Percentiles rank a stretch among this genome's conserved stretches.
Conservation (phyloP, 257 asterid species). For the Gynochthodes officinalis region DNA sequence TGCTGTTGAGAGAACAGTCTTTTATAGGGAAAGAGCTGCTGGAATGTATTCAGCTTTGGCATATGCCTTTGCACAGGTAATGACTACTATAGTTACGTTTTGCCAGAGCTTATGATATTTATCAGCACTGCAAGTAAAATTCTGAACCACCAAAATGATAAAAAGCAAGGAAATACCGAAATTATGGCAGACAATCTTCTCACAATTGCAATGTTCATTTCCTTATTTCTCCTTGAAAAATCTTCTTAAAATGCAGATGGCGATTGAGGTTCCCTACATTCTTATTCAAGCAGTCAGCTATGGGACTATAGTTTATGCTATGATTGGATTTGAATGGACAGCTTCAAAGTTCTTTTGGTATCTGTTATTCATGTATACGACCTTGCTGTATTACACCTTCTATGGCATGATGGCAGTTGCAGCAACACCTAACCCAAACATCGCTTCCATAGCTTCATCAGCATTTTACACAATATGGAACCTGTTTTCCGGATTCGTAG, state of each 20-base stretch:
- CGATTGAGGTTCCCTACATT: constrained; percentile 37
- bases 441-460: constrained; percentile 57
- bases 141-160: too few relatives aligned
- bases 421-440: constrained; percentile 64
- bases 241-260: constrained; percentile 6
- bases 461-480: constrained; percentile 60
- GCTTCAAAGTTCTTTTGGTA: constrained; percentile 56
- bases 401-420: constrained; percentile 86
- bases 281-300: constrained; percentile 50
- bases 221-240: too few relatives aligned
- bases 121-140: too few relatives aligned
- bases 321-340: constrained; percentile 81
- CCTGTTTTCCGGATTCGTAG: constrained; percentile 71
- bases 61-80: constrained; percentile 56
- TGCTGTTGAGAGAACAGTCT: constrained; percentile 63
- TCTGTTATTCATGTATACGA: constrained; percentile 60
- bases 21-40: constrained; percentile 78
- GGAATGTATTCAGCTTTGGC: constrained; percentile 77
- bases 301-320: constrained; percentile 57
- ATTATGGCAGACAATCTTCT: neutral
- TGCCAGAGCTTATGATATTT: too few relatives aligned
- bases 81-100: too few relatives aligned
- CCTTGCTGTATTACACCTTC: constrained; percentile 62
- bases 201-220: too few relatives aligned
- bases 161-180: too few relatives aligned